These are phyloP conservation scores for Apiotrichum laibachii DNA, from an alignment of 1,284 basidiomycete species.

Conservation along the genomic window DNA sequence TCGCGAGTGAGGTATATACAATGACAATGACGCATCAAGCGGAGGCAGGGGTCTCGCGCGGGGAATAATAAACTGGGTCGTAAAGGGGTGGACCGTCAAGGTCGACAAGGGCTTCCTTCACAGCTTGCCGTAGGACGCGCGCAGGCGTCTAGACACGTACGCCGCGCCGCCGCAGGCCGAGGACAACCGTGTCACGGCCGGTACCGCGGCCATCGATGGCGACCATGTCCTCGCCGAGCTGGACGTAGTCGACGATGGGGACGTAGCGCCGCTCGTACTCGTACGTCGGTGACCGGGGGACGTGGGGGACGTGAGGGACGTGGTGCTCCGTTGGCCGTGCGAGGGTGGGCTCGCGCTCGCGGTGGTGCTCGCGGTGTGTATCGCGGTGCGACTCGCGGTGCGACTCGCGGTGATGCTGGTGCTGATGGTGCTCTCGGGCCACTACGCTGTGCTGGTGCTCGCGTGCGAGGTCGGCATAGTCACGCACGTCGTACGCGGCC, in stretches of 20 bases:
- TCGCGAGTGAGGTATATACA: neutral
- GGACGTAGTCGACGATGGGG: constrained; percentile 19
- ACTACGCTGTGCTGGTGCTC: neutral
- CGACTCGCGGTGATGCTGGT: neutral
- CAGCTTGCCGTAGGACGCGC: no score
- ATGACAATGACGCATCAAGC: neutral
- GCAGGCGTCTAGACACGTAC: neutral
- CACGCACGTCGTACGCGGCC: neutral
- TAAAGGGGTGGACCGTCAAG: no score
- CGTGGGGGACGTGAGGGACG: neutral
- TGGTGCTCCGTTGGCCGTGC: no score
- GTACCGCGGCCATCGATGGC: constrained; percentile 7
- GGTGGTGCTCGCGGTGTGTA: neutral
- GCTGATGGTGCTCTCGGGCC: neutral
- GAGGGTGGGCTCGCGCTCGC: neutral
- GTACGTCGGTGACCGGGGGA: neutral
- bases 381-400: neutral
- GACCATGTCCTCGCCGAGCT: constrained; percentile 9
- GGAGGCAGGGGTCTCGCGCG: neutral
- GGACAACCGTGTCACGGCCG: constrained; percentile 25
- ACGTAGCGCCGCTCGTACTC: constrained; percentile 18
- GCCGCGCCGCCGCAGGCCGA: constrained; percentile 27
- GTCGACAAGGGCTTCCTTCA: no score
- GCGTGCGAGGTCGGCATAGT: neutral
- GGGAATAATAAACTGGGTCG: neutral